Base-by-base conservation (phyloP, 2,329 filamentous ascomycete species). In the Diaporthe vaccinii region DNA sequence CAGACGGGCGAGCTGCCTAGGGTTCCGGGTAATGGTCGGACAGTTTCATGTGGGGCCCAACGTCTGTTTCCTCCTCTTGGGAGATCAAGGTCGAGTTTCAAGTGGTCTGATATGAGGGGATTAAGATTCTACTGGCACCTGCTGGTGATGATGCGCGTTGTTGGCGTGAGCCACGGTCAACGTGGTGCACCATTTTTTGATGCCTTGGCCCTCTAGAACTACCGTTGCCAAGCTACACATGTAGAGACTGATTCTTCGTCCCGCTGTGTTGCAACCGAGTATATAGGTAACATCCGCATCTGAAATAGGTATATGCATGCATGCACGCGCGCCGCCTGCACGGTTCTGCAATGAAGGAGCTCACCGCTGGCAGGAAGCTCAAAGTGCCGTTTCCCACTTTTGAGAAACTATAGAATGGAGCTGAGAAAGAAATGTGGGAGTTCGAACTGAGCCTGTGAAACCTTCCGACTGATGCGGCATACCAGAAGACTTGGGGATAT, bases 1-100 rank as follows among this genome's bases (percentile, higher is more conserved):
- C 49, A 41, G 22, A 59, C 57, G 31, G 57, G 9, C 17, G n/a
- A 53, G 57, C 36, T 39, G 15, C 20, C 62, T 44, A 31, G 46
- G 46, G 25, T 36, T 5, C 31, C 28, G 46, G 44, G 31, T 41
- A 55, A 39, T 10, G 6, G 2, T 22, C 46, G n/a, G 34, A 39
- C 20, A 28, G 65, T 69, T 69, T 69, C 65, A 55, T 10, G 22
- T 69, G 7, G 10, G 41, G 59, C 15, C 36, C 49, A 49, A 28
- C 65, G 10, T 53, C 8, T 15, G 4, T n/a, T 36, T 10, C 22
- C 14, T 10, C 15, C n/a, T 22, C 41, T 10, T 10, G 25, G 22
- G 8, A 41, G 41, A 49, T 7, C 25, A 20, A 31, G 53, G 53
- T 65, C 41, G 10, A 12, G 61, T 65, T 65, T 65, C 61, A 65